Evolutionary conservation across 2,329 filamentous ascomycete genomes (phyloP).

Genomic region (Neofusicoccum kwambonambiense): DNA sequence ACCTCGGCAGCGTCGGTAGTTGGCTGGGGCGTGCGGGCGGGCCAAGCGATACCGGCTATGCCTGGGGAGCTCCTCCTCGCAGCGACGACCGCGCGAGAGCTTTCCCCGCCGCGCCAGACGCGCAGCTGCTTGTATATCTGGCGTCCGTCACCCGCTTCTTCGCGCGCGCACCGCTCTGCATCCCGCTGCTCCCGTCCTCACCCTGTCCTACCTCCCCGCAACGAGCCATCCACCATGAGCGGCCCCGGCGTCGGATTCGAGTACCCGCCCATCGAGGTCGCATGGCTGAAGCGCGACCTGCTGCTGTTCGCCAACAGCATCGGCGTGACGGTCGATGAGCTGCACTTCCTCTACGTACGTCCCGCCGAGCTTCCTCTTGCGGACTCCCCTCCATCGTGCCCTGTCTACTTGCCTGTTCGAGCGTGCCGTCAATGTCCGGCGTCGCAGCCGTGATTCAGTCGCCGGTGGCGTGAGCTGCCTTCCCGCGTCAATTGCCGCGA

Average conservation of each 20-base stretch:
- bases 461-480: no score
- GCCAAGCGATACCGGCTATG: constrained; percentile 11
- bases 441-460: no score
- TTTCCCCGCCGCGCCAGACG: not conserved
- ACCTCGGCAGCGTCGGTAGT: constrained; percentile 10
- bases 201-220: not conserved
- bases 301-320: constrained; percentile 90
- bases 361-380: not conserved
- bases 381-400: not conserved
- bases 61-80: not conserved
- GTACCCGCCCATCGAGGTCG: constrained; percentile 71
- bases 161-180: not conserved
- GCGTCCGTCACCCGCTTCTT: not conserved
- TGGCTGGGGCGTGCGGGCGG: not conserved
- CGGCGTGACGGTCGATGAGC: constrained; percentile 78
- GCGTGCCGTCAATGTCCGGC: not conserved
- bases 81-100: not conserved
- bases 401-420: not conserved
- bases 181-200: not conserved
- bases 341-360: constrained; percentile 86
- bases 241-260: constrained; percentile 68
- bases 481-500: no score
- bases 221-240: not conserved
- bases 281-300: constrained; percentile 84
- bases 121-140: no score